A percentile compares a stretch with the other conserved stretches of the same genome.
Conservation (phyloP, 2,329 filamentous ascomycete genomes). For the Trichoderma sp. region DNA sequence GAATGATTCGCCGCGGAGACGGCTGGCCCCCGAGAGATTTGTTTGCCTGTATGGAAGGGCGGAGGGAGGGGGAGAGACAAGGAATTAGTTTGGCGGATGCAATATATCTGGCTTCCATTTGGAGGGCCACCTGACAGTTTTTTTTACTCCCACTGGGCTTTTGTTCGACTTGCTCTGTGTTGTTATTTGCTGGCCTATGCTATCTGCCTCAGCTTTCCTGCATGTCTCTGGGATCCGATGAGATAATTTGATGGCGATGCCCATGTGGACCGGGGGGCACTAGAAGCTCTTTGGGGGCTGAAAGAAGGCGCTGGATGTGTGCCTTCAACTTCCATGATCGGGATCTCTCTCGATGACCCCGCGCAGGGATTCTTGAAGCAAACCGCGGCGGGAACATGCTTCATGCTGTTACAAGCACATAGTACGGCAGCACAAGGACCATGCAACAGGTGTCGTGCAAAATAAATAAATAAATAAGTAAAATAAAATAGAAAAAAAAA, state of each 20-base stretch:
- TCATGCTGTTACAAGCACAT: background rate
- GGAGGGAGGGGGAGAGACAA: background rate
- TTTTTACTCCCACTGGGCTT: background rate
- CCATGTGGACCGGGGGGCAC: background rate
- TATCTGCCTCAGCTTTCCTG: background rate
- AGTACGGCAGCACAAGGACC: background rate
- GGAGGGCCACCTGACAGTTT: conserved; percentile 4
- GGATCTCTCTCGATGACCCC: background rate
- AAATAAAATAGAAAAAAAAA: too few species aligned
- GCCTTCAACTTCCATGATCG: conserved; percentile 5
- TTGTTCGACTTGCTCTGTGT: background rate
- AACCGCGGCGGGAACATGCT: background rate
- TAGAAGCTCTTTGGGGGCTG: conserved; percentile 3
- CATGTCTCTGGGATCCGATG: too few species aligned
- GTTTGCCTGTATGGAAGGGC: background rate
- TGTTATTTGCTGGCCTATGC: background rate
- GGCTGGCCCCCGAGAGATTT: background rate
- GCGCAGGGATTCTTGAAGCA: background rate
- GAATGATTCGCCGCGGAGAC: background rate
- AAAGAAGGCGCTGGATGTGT: background rate
- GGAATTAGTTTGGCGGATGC: background rate
- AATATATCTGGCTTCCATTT: background rate
- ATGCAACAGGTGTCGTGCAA: background rate
- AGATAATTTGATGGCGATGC: background rate
- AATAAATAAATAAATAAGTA: too few species aligned